phyloP scores from a whole-genome alignment of 306 rosid species.

The Castanea sativa region DNA sequence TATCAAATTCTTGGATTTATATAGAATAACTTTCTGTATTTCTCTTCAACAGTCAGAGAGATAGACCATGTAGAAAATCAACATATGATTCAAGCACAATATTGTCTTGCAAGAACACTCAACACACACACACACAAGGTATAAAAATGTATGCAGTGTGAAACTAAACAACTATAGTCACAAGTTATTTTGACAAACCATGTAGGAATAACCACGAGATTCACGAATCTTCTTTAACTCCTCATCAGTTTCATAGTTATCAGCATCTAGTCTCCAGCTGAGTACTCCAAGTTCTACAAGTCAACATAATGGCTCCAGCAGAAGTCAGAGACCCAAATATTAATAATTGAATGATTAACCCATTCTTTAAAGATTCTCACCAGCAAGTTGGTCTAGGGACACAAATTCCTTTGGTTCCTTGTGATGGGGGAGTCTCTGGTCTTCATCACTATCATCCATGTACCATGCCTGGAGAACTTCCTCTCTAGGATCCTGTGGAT shows the following conservation, averaged over 20 bases:
- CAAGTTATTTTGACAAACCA: slow-evolving; percentile 44
- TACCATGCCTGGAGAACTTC: slow-evolving; percentile 97
- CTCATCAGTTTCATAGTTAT: slow-evolving; percentile 78
- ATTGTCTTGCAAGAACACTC: not conserved
- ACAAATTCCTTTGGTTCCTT: slow-evolving; percentile 81
- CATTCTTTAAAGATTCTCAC: slow-evolving; percentile 36
- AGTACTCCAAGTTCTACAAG: slow-evolving; percentile 95
- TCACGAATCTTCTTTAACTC: slow-evolving; percentile 88
- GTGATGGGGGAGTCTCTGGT: slow-evolving; percentile 95
- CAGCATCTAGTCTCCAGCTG: slow-evolving; percentile 89
- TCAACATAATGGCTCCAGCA: slow-evolving; percentile 4
- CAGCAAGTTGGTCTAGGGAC: slow-evolving; percentile 71
- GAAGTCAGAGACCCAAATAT: not conserved
- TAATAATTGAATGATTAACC: slow-evolving; percentile 6
- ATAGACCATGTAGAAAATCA: not conserved
- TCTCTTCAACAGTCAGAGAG: not conserved
- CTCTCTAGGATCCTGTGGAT: slow-evolving; percentile 79
- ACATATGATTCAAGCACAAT: not conserved
- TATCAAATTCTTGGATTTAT: no score
- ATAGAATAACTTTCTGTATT: not conserved
- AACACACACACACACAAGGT: not conserved
- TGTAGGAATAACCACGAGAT: slow-evolving; percentile 86
- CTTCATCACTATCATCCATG: slow-evolving; percentile 93
- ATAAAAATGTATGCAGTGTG: not conserved
- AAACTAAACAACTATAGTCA: not conserved